phyloP scores from a whole-genome alignment of 1,139 yeast genomes.

The Nematodospora anomalae region DNA sequence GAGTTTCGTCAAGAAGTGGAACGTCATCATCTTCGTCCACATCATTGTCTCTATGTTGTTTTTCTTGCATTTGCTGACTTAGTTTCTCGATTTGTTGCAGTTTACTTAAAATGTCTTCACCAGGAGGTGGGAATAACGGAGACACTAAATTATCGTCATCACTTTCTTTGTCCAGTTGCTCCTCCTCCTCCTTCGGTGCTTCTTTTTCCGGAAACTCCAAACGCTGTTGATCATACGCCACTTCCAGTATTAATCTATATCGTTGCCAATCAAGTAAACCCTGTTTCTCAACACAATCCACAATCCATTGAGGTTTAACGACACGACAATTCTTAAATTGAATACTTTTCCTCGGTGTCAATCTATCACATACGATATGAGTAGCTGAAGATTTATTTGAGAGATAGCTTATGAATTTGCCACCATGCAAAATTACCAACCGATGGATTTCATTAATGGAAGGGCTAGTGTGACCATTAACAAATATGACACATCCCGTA shows the following conservation, averaged over 20 bases:
- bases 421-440: constrained; percentile 75
- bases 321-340: constrained; percentile 71
- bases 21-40: constrained; percentile 11
- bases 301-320: constrained; percentile 81
- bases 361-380: constrained; percentile 76
- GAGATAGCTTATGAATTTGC: constrained; percentile 67
- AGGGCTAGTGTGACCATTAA: constrained; percentile 86
- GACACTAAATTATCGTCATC: constrained; percentile 7
- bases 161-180: constrained; percentile 8
- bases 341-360: constrained; percentile 72
- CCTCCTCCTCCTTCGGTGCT: constrained; percentile 6
- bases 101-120: constrained; percentile 6
- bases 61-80: constrained; percentile 2
- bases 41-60: constrained; percentile 9
- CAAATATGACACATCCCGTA: constrained; percentile 62
- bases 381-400: constrained; percentile 73
- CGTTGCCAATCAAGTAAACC: constrained; percentile 65
- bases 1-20: constrained; percentile 9
- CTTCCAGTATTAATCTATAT: constrained; percentile 54
- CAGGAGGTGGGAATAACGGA: constrained; percentile 2
- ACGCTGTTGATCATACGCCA: constrained; percentile 51
- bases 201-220: constrained; percentile 23
- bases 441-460: constrained; percentile 70
- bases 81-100: constrained; percentile 14
- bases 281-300: constrained; percentile 54